phyloP scores from a whole-genome alignment of 441 rosid species.

The Erodium texanum region DNA sequence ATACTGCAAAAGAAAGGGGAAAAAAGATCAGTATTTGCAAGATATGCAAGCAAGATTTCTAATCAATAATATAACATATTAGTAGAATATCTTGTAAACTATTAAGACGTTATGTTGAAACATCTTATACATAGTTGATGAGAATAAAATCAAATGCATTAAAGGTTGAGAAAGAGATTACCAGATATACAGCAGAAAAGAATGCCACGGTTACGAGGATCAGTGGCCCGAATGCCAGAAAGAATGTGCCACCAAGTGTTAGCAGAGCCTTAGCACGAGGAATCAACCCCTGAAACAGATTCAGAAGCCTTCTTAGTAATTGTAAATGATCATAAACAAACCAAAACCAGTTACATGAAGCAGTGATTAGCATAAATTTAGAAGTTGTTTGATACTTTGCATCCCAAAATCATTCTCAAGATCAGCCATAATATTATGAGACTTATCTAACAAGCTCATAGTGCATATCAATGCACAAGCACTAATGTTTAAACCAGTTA shows the following conservation, averaged over 20 bases:
- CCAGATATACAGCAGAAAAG: constrained; percentile 69
- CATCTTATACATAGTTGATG: no score
- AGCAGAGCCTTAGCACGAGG: constrained; percentile 83
- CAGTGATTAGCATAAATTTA: no score
- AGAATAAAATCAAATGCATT: no score
- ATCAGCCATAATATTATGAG: not conserved
- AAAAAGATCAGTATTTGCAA: constrained; percentile 11
- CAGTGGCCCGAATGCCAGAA: constrained; percentile 80
- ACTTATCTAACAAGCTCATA: not conserved
- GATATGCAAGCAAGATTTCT: not conserved
- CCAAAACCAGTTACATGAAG: no score
- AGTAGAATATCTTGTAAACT: no score
- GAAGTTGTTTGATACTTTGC: not conserved
- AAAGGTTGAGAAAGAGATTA: constrained; percentile 27
- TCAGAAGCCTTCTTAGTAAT: not conserved
- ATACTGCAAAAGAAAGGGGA: constrained; percentile 33
- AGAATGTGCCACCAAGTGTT: constrained; percentile 84
- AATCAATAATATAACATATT: not conserved
- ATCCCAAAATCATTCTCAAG: not conserved
- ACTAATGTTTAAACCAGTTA: not conserved
- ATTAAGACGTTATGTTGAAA: no score
- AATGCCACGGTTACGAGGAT: constrained; percentile 55
- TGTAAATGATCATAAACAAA: not conserved
- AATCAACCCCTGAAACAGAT: constrained; percentile 66
- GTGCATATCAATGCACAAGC: not conserved